A percentile compares a stretch with the other conserved stretches of the same genome.
These are phyloP conservation scores for Colletotrichum sansevieriae DNA, from an alignment of 2,329 filamentous ascomycete species.

Conservation along the genomic window DNA sequence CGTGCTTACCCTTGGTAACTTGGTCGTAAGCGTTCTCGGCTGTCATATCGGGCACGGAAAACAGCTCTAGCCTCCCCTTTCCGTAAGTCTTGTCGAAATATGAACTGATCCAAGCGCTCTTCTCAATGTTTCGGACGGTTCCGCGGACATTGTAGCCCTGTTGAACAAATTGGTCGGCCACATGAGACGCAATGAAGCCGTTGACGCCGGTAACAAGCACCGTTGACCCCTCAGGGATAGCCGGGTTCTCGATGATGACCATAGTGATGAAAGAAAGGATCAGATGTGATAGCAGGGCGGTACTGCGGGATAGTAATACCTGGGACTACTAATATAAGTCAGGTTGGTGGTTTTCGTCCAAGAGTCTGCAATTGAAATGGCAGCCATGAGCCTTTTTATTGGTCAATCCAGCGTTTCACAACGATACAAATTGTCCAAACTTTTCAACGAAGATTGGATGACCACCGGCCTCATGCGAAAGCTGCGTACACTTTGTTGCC, in stretches of 20 bases:
- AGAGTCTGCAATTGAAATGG: neutral
- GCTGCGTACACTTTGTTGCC: conserved; percentile 1
- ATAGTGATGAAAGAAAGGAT: neutral
- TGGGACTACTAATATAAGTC: no score
- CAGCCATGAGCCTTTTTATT: neutral
- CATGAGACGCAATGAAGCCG: conserved; percentile 53
- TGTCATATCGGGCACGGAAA: conserved; percentile 51
- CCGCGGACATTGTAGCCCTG: conserved; percentile 60
- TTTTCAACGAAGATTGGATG: neutral
- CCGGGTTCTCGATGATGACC: conserved; percentile 20
- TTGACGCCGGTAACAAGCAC: no score
- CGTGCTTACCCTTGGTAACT: conserved; percentile 46
- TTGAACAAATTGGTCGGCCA: conserved; percentile 54
- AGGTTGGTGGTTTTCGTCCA: no score
- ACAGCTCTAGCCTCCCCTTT: conserved; percentile 50
- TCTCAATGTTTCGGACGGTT: conserved; percentile 53
- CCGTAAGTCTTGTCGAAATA: conserved; percentile 51
- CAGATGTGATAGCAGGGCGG: neutral
- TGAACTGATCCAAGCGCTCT: conserved; percentile 49
- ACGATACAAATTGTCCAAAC: neutral
- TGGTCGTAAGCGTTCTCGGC: conserved; percentile 46
- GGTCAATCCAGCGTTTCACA: neutral
- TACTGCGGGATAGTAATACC: neutral
- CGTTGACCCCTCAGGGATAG: conserved; percentile 49
- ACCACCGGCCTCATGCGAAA: neutral